phyloP scores from a whole-genome alignment of 83 land plant species.

The Picea mariana region DNA sequence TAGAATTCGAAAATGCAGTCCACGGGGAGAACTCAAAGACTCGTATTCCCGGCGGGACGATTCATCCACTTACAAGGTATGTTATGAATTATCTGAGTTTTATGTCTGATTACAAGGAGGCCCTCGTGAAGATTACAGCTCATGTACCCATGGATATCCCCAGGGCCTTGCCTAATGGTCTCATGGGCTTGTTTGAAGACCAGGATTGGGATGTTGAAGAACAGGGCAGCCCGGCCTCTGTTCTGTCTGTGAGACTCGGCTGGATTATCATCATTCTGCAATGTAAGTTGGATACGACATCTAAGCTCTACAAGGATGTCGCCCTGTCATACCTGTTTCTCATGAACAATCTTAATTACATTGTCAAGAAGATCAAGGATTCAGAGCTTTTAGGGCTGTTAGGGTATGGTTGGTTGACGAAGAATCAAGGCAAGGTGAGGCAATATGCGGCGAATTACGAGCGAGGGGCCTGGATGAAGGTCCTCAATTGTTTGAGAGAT shows the following conservation, averaged over 20 bases:
- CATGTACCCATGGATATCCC: too few relatives aligned
- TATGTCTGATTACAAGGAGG: constrained; percentile 30
- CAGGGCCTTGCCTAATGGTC: too few relatives aligned
- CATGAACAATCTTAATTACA: constrained; percentile 68
- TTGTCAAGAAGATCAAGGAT: constrained; percentile 55
- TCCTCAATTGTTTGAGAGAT: constrained; percentile 36
- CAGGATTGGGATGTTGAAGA: too few relatives aligned
- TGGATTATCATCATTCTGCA: constrained; percentile 12
- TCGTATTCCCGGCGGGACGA: too few relatives aligned
- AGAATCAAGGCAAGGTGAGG: constrained; percentile 40
- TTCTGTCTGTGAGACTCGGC: constrained; percentile 8
- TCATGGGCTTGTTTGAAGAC: too few relatives aligned
- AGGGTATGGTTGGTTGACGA: constrained; percentile 71
- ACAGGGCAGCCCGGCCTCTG: constrained; percentile 25
- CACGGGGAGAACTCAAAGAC: too few relatives aligned
- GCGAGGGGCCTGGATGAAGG: constrained; percentile 65
- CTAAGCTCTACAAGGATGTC: constrained; percentile 40
- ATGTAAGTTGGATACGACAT: constrained; percentile 32
- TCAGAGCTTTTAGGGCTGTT: constrained; percentile 44
- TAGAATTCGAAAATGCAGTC: too few relatives aligned
- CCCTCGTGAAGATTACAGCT: constrained; percentile 30
- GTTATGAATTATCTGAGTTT: constrained; percentile 45
- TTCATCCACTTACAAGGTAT: constrained; percentile 45
- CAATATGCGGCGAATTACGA: constrained; percentile 64
- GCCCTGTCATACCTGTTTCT: constrained; percentile 70